Percentiles rank a stretch among this genome's conserved stretches.
Evolutionary conservation across 2,329 filamentous ascomycete genomes (phyloP).

Genomic region (Rosellinia necatrix): DNA sequence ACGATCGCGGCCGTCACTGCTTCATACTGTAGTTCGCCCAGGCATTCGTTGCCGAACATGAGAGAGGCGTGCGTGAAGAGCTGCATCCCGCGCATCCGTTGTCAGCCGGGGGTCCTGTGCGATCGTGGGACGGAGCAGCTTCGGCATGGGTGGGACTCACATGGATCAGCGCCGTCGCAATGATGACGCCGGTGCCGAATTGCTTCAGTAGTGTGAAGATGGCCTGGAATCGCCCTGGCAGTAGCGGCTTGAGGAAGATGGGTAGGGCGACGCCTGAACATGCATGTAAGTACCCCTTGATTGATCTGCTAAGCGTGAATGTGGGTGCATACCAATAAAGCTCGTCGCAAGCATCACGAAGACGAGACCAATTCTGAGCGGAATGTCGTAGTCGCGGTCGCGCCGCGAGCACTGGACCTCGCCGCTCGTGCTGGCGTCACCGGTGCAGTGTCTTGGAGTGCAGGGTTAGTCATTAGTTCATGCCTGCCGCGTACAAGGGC

Average conservation of each 20-base stretch:
- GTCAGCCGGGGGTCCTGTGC: not conserved
- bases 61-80: constrained; percentile 8
- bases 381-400: constrained; percentile 6
- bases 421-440: not conserved
- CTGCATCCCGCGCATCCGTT: not conserved
- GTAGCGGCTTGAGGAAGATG: constrained; percentile 9
- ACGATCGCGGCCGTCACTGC: constrained; percentile 5
- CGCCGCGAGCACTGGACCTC: constrained; percentile 1
- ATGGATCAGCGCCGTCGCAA: constrained; percentile 3
- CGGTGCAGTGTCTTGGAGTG: not conserved
- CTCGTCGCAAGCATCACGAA: constrained; percentile 5
- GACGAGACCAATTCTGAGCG: constrained; percentile 5
- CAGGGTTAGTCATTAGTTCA: not conserved
- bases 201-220: constrained; percentile 5
- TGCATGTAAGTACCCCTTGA: no score
- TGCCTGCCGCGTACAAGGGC: no score
- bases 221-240: not conserved
- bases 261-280: constrained; percentile 3
- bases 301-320: no score
- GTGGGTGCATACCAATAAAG: constrained; percentile 7
- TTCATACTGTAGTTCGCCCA: constrained; percentile 5
- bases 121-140: no score
- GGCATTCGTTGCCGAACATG: constrained; percentile 4
- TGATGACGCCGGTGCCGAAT: constrained; percentile 6
- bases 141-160: not conserved